Percentiles rank a stretch among this genome's conserved stretches.
phyloP scores from a whole-genome alignment of 176 grass and related monocot genomes.

The Oryza rufipogon region DNA sequence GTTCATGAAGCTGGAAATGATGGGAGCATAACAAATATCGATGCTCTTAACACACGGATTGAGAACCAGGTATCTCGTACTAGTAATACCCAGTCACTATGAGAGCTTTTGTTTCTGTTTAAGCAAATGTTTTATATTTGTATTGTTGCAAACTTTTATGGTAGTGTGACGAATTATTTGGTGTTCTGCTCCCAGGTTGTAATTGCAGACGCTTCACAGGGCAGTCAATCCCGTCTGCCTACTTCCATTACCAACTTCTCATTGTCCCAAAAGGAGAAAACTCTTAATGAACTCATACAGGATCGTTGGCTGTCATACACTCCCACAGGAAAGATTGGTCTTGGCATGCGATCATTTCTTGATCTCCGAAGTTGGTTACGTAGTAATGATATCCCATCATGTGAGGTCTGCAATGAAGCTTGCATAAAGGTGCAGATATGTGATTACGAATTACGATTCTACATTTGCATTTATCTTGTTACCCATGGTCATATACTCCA shows the following conservation, averaged over 20 bases:
- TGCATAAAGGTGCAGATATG: conserved; percentile 69
- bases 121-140: background rate
- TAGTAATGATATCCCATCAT: conserved; percentile 72
- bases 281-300: conserved; percentile 70
- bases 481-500: background rate
- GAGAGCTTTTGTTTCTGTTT: background rate
- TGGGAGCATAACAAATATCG: conserved; percentile 74
- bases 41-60: conserved; percentile 64
- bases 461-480: conserved; percentile 5
- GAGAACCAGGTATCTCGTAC: conserved; percentile 69
- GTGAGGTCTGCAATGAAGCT: conserved; percentile 89
- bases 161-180: background rate
- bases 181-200: conserved; percentile 50
- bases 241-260: conserved; percentile 71
- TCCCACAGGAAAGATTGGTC: conserved; percentile 64
- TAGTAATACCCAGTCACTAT: background rate
- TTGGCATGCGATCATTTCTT: conserved; percentile 84
- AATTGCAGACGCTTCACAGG: conserved; percentile 50
- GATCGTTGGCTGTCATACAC: conserved; percentile 75
- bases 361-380: conserved; percentile 88
- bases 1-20: conserved; percentile 57
- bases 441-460: background rate
- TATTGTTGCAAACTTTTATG: background rate
- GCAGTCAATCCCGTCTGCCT: conserved; percentile 56
- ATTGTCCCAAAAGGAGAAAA: conserved; percentile 85